phyloP scores from a whole-genome alignment of 495 filamentous ascomycete species.

The Aspergillus bertholletiae region DNA sequence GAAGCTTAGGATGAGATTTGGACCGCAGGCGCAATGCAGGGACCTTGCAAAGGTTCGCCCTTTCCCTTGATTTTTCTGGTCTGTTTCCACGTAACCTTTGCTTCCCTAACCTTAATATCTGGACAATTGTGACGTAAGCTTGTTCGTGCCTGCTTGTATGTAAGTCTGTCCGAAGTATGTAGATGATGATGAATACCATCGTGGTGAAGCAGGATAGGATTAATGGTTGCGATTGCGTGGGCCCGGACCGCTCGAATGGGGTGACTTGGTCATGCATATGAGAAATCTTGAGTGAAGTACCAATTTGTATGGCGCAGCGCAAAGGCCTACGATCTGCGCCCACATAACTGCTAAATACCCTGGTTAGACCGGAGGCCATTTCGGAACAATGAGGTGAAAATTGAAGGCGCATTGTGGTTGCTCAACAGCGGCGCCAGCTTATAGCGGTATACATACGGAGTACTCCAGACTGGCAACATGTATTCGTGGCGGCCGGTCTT shows the following conservation, averaged over 20 bases:
- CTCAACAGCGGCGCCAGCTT: too few species aligned
- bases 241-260: background rate
- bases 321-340: background rate
- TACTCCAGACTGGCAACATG: too few species aligned
- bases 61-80: background rate
- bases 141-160: background rate
- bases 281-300: background rate
- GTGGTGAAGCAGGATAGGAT: background rate
- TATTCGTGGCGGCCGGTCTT: too few species aligned
- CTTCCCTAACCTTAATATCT: background rate
- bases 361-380: background rate
- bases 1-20: conserved; percentile 26
- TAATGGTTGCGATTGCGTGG: background rate
- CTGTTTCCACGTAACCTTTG: background rate
- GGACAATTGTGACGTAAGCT: background rate
- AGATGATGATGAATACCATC: background rate
- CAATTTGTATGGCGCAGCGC: background rate
- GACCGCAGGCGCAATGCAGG: background rate
- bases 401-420: too few species aligned
- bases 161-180: background rate
- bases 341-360: background rate
- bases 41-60: background rate
- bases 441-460: too few species aligned
- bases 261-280: background rate
- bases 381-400: background rate